These are phyloP conservation scores for Elsinoe necatrix DNA, from an alignment of 2,329 filamentous ascomycete species.

Conservation along the genomic window DNA sequence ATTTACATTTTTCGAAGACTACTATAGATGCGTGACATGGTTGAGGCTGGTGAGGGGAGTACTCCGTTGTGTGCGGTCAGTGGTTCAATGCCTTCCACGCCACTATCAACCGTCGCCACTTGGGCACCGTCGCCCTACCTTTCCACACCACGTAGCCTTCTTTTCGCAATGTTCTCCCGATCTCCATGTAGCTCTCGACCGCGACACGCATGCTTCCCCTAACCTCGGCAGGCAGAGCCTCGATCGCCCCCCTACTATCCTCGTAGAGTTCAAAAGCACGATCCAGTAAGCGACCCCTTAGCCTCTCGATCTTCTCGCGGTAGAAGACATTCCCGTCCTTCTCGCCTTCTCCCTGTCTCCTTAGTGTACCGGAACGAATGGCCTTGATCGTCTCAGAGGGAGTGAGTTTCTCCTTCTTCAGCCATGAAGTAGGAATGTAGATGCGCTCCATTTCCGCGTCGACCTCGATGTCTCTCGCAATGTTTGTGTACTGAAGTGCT, in stretches of 20 bases:
- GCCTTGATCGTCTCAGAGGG: constrained; percentile 46
- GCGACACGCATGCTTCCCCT: constrained; percentile 58
- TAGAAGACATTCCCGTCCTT: constrained; percentile 33
- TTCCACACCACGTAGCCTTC: constrained; percentile 37
- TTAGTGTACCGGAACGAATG: not conserved
- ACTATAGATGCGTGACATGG: too few relatives aligned
- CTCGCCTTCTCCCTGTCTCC: constrained; percentile 9
- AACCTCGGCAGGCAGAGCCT: constrained; percentile 51
- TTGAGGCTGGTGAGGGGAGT: too few relatives aligned
- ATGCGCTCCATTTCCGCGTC: constrained; percentile 59
- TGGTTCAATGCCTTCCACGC: constrained; percentile 49
- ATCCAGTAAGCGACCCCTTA: constrained; percentile 50
- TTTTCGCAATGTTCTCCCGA: constrained; percentile 53
- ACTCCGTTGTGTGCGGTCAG: not conserved
- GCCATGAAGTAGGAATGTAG: constrained; percentile 59
- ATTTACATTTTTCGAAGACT: not conserved
- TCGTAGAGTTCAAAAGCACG: constrained; percentile 55
- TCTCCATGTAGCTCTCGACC: constrained; percentile 70
- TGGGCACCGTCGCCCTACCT: constrained; percentile 41
- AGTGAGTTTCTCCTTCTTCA: constrained; percentile 48
- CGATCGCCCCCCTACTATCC: constrained; percentile 48
- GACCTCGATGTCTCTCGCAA: constrained; percentile 61
- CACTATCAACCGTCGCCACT: constrained; percentile 44
- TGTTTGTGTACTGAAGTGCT: constrained; percentile 69
- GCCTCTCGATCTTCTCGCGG: constrained; percentile 38